phyloP scores from a whole-genome alignment of 1,284 basidiomycete species.

The Moniliella sp. region DNA sequence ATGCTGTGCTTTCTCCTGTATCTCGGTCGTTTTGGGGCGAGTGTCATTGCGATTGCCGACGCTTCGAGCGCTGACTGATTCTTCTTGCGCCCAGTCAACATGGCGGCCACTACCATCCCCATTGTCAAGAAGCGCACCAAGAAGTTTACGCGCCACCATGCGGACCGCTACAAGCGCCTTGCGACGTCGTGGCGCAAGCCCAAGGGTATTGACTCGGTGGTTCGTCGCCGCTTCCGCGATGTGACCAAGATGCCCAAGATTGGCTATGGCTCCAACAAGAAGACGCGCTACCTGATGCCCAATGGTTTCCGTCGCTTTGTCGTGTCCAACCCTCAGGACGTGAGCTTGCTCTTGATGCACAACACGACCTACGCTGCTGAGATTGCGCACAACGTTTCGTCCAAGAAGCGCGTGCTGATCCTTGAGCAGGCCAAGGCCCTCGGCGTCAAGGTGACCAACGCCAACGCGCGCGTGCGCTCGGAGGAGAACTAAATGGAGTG shows the following conservation, averaged over 20 bases:
- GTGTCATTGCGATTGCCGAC: too few species aligned
- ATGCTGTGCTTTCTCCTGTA: too few species aligned
- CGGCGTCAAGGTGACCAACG: conserved; percentile 60
- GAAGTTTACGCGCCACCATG: conserved; percentile 32
- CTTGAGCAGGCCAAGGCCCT: conserved; percentile 46
- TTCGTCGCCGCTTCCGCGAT: conserved; percentile 31
- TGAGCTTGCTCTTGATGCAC: conserved; percentile 41
- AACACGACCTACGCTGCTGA: conserved; percentile 88
- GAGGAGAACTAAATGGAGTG: too few species aligned
- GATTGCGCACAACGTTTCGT: conserved; percentile 89
- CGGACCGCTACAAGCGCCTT: conserved; percentile 32
- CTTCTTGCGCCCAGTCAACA: too few species aligned
- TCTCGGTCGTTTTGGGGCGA: too few species aligned
- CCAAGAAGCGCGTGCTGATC: conserved; percentile 81
- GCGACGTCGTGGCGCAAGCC: conserved; percentile 30
- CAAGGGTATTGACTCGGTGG: conserved; percentile 29
- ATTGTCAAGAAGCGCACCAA: conserved; percentile 34
- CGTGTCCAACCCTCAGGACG: conserved; percentile 27
- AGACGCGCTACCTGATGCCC: conserved; percentile 33
- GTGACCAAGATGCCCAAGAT: conserved; percentile 29
- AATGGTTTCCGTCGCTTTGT: conserved; percentile 33
- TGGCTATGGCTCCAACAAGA: conserved; percentile 34
- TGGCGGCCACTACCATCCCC: conserved; percentile 27
- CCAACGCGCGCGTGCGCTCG: conserved; percentile 78
- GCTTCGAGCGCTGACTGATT: too few species aligned